Evolutionary conservation across 345 rosid genomes (phyloP), one percentile per base, ranked within the genome.

Genomic region (Sisymbrium irio): DNA sequence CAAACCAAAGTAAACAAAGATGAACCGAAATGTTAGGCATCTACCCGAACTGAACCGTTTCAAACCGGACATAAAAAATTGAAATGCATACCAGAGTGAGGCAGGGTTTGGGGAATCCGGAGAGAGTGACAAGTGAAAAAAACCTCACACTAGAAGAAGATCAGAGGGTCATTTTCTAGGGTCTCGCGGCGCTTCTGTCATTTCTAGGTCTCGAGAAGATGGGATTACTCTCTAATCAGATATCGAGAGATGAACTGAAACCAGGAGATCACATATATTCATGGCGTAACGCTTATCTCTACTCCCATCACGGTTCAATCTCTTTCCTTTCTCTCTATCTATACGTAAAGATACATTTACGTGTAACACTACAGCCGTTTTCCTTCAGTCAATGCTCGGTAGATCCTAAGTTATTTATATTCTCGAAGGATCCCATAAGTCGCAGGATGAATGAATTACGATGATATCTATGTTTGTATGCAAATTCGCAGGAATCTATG

Each of bases 191-290:
- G 37, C 60, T 28, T 50, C n/a, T 4, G 11, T 10, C 55, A 50
- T 9, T 5, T 12, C 33, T 22, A 36, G n/a, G 35, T 45, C 9
- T 62, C 10, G 25, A 9, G 50, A 70, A 64, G 27, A 89, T 92
- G 93, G 90, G 92, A 17, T 67, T 91, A 36, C 39, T 89, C 14
- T 89, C 92, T 0, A 81, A 91, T 75, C 70, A 65, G 77, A 84
- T 89, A 69, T 32, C 55, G 7, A 82, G 82, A 65, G 89, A 87
- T 15, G 73, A 82, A 22, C 70, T 90, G 1, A 83, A 85, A 57
- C 35, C 88, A 5, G 95, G 92, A 11, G 95, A 90, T 83, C 98
- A 92, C 73, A 87, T 92, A 69, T 92, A 90, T 72, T 84, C 98
- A 1, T 92, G 96, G 94, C 83, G 95, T 62, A 67, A 14, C 22